These are phyloP conservation scores for Theobroma grandiflorum DNA, from an alignment of 441 rosid genomes.

Conservation along the genomic window DNA sequence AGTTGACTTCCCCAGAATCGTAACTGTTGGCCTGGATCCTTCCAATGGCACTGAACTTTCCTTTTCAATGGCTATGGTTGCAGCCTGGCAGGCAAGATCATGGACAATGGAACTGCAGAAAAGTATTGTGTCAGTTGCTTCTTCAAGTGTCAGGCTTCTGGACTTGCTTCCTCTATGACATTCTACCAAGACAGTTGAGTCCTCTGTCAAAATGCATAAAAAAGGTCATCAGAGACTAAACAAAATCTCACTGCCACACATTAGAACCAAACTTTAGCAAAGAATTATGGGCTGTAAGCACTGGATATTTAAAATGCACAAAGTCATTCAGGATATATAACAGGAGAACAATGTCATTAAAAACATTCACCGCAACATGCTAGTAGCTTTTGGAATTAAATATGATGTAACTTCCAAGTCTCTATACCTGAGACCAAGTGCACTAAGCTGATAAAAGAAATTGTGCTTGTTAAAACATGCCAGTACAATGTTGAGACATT, in stretches of 20 bases:
- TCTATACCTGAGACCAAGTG: background rate
- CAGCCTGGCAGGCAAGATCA: constrained; percentile 85
- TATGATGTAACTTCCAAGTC: background rate
- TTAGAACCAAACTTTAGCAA: constrained; percentile 32
- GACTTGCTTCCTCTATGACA: constrained; percentile 62
- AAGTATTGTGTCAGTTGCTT: constrained; percentile 92
- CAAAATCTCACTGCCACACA: constrained; percentile 16
- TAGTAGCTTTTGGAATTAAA: background rate
- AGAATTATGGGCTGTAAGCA: constrained; percentile 18
- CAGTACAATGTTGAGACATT: background rate
- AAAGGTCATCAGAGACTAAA: constrained; percentile 39
- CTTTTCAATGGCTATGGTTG: constrained; percentile 77
- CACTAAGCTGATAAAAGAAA: constrained; percentile 1
- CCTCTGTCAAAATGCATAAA: constrained; percentile 58
- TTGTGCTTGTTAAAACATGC: background rate
- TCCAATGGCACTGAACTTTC: constrained; percentile 55
- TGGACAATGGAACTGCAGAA: constrained; percentile 97
- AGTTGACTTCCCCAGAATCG: constrained; percentile 71
- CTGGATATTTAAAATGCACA: background rate
- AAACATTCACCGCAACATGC: constrained; percentile 4
- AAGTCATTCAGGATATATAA: constrained; percentile 7
- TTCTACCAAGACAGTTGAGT: constrained; percentile 75
- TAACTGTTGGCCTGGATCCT: constrained; percentile 75
- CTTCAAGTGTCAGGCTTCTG: constrained; percentile 95
- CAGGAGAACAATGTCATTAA: background rate